Conservation (phyloP, 2,329 filamentous ascomycete genomes). For the Alternaria novae-zelandiae region DNA sequence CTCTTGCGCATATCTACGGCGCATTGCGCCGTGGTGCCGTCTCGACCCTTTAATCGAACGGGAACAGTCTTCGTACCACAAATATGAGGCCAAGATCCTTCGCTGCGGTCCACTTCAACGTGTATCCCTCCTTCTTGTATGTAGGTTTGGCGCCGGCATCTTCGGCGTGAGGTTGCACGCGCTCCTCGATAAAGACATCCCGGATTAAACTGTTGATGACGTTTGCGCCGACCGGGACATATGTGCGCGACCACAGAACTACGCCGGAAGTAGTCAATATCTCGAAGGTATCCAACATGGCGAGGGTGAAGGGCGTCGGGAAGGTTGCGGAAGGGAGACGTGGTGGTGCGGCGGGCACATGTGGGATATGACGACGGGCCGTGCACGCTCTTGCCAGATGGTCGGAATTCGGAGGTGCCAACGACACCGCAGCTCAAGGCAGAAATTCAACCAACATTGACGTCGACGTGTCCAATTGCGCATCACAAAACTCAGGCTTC, state of each 20-base stretch:
- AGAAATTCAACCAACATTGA: constrained; percentile 15
- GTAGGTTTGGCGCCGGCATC: constrained; percentile 70
- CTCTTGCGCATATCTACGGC: not conserved
- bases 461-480: constrained; percentile 9
- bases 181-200: constrained; percentile 98
- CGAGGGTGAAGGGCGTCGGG: constrained; percentile 1
- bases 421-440: constrained; percentile 11
- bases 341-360: constrained; percentile 9
- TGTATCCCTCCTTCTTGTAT: constrained; percentile 92
- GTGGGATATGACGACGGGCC: constrained; percentile 38
- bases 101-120: constrained; percentile 87
- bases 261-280: constrained; percentile 95
- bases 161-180: constrained; percentile 67
- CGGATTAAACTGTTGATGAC: constrained; percentile 94
- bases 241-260: constrained; percentile 92
- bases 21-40: constrained; percentile 2
- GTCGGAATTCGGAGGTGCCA: constrained; percentile 18
- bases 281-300: constrained; percentile 95
- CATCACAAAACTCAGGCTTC: not conserved
- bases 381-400: constrained; percentile 30
- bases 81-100: constrained; percentile 96
- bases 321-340: constrained; percentile 3
- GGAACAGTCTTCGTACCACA: constrained; percentile 66
- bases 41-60: too few relatives aligned
- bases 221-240: constrained; percentile 77